Evolutionary conservation across 441 rosid species (phyloP).

Genomic region (Adansonia gregorii): DNA sequence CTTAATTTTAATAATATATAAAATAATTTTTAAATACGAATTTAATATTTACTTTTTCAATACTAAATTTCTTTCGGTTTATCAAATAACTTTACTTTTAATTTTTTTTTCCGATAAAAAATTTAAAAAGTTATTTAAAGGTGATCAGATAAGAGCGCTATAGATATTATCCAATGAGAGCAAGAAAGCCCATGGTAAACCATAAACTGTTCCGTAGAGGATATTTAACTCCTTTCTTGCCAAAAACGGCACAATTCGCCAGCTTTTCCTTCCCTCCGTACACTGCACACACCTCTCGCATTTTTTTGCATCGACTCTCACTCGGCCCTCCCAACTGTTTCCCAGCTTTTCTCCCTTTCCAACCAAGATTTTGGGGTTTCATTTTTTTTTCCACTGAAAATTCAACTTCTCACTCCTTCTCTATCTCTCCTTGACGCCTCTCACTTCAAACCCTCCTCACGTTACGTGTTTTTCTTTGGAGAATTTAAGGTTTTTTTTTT

Average conservation of each 20-base stretch:
- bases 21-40: too few species aligned
- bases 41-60: too few species aligned
- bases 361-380: conserved; percentile 14
- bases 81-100: too few species aligned
- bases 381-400: not conserved
- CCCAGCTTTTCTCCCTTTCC: conserved; percentile 13
- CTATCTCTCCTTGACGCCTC: not conserved
- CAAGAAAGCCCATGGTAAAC: not conserved
- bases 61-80: too few species aligned
- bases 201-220: not conserved
- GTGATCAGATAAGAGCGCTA: not conserved
- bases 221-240: not conserved
- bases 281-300: not conserved
- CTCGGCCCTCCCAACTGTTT: not conserved
- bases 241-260: not conserved
- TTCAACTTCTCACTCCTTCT: not conserved
- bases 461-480: not conserved
- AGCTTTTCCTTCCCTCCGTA: not conserved
- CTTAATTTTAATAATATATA: too few species aligned
- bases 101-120: too few species aligned
- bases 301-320: not conserved
- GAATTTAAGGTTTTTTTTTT: not conserved
- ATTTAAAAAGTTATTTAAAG: not conserved
- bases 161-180: not conserved
- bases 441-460: not conserved